Base-by-base conservation (phyloP, 1,139 yeast genomes). In the Geotrichum carabidarum region DNA sequence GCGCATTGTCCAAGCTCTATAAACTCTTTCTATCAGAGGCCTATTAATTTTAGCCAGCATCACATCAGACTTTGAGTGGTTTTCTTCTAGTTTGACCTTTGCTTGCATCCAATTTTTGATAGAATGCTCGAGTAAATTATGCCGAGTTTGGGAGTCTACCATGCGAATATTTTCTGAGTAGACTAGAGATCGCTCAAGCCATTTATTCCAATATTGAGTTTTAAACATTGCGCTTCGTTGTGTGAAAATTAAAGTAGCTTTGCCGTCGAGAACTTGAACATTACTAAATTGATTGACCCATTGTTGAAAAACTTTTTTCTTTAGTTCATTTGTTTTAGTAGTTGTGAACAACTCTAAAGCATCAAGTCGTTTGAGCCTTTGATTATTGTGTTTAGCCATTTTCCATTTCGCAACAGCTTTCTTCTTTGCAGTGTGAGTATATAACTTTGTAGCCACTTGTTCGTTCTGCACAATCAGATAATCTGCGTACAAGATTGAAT, bases 1-100 rank as follows among this genome's bases (percentile, higher is more conserved):
- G 22, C 56, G 52, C 59, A 63, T 59, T 44, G 61, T 55, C 67
- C 68, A 65, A 2, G 37, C 17, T n/a, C 68, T 57, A 44, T 62
- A 59, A 8, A 56, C 35, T 11, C 34, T 44, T 32, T 59, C 64
- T 37, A 58, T 15, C 4, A 43, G 34, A n/a, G 50, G 52, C n/a
- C 44, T 45, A 15, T 17, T 40, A 9, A 34, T 17, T 6, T 2
- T 31, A 9, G 44, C 38, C 12, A 27, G 8, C n/a, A 48, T 14
- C 8, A 9, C 44, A 22, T 15, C 41, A 15, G 38, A 37, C 31
- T 27, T 14, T 8, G 27, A 9, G n/a, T 44, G 18, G 12, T 34
- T 38, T 1, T n/a, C 31, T 9, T 48, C 42, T 8, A 48, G 18
- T 4, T 37, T 14, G 11, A 11, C 22, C 8, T 48, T 44, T 8